Conservation (phyloP, 2,329 filamentous ascomycete species). For the Monosporascus sp. region DNA sequence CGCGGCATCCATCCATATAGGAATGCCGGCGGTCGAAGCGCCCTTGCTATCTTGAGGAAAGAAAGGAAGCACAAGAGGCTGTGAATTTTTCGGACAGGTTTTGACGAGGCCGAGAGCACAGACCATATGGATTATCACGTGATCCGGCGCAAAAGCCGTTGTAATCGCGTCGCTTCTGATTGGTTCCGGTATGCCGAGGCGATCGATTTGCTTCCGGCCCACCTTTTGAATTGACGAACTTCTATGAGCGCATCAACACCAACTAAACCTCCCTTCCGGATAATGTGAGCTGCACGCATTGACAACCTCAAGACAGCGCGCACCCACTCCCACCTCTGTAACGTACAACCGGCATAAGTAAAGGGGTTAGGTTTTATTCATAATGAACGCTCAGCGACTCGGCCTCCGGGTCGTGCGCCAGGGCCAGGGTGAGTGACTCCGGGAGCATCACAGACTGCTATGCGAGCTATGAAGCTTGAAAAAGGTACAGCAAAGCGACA, state of each 20-base stretch:
- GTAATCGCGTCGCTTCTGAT: background rate
- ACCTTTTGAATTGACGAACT: background rate
- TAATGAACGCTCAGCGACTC: slow-evolving; percentile 54
- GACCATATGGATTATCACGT: slow-evolving; percentile 9
- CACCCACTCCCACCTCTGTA: background rate
- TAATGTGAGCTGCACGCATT: slow-evolving; percentile 1
- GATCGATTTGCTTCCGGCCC: background rate
- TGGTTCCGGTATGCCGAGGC: slow-evolving; percentile 1
- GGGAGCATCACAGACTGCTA: background rate
- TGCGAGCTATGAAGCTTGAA: background rate
- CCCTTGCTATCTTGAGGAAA: slow-evolving; percentile 47
- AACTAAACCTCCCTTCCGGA: background rate
- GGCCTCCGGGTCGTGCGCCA: slow-evolving; percentile 55
- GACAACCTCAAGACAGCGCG: background rate
- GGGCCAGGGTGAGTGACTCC: slow-evolving; percentile 31
- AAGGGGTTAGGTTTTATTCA: slow-evolving; percentile 6
- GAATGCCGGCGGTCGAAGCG: slow-evolving; percentile 28
- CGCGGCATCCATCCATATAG: slow-evolving; percentile 14
- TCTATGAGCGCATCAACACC: slow-evolving; percentile 21
- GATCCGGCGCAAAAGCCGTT: background rate
- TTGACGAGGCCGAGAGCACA: slow-evolving; percentile 11
- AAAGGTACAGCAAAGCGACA: background rate
- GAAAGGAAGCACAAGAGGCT: slow-evolving; percentile 21
- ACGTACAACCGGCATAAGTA: background rate
- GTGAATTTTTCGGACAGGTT: background rate